phyloP scores from a whole-genome alignment of 805 yeast genomes.

The Scheffersomyces ergatensis region DNA sequence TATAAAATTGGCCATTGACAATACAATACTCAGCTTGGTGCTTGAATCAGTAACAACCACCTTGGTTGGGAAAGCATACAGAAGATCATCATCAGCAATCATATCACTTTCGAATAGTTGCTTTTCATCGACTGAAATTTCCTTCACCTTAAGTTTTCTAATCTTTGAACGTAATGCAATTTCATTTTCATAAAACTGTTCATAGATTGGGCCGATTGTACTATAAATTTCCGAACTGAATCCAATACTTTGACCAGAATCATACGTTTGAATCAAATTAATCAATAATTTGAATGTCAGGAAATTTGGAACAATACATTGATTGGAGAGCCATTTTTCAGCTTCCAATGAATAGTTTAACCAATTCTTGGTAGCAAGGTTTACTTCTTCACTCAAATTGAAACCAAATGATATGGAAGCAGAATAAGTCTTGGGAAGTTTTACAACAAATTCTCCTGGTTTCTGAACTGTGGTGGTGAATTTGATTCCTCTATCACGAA shows the following conservation, averaged over 20 bases:
- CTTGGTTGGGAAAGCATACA: slow-evolving; percentile 53
- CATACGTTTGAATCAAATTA: slow-evolving; percentile 44
- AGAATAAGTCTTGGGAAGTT: slow-evolving; percentile 55
- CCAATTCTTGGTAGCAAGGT: slow-evolving; percentile 61
- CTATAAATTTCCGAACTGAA: slow-evolving; percentile 35
- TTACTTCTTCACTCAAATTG: slow-evolving; percentile 52
- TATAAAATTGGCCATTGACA: slow-evolving; percentile 31
- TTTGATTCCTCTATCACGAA: slow-evolving; percentile 48
- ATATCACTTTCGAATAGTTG: slow-evolving; percentile 29
- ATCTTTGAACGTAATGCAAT: slow-evolving; percentile 38
- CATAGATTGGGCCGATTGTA: slow-evolving; percentile 30
- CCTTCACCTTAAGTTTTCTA: slow-evolving; percentile 20
- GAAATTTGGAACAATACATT: slow-evolving; percentile 50
- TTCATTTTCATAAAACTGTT: slow-evolving; percentile 39
- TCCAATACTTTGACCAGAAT: slow-evolving; percentile 22
- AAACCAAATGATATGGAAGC: slow-evolving; percentile 54
- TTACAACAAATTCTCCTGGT: slow-evolving; percentile 61
- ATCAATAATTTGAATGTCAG: slow-evolving; percentile 48
- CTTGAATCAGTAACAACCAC: slow-evolving; percentile 34
- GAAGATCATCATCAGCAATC: slow-evolving; percentile 54
- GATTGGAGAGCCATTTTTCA: slow-evolving; percentile 48
- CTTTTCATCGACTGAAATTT: slow-evolving; percentile 30
- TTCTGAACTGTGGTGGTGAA: slow-evolving; percentile 50
- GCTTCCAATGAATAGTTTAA: slow-evolving; percentile 46
- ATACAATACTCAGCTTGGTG: slow-evolving; percentile 26